Evolutionary conservation across 2,329 filamentous ascomycete genomes (phyloP), one percentile per base, ranked within the genome.

Genomic region (Penicillium sp.): DNA sequence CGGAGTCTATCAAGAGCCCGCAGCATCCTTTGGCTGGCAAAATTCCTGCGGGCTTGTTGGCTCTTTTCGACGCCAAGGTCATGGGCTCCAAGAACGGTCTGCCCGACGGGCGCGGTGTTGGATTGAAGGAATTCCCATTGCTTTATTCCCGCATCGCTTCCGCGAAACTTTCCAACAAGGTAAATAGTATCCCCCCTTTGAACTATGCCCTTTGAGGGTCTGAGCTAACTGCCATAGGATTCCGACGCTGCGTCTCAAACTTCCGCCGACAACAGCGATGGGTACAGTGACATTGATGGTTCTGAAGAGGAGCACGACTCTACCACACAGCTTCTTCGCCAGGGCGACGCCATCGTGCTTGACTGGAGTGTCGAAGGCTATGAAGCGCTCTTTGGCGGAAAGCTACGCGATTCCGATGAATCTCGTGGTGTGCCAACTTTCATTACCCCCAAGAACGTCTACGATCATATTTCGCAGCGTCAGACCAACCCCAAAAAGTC

Each of bases 301-400:
- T 63, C 65, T 38, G 52, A 57, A 8, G 2, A 13, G n/a, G 34
- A 51, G 45, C 10, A 42, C 46, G 22, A 55, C 48, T 18, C 60
- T 31, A 54, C 49, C 56, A 42, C 49, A 58, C 65, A 88, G 0
- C 77, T 96, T 39, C 83, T 97, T 61, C 85, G 89, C 34, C 83
- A 93, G 24, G 88, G 90, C 47, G 94, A 99, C 72, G 90, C 85
- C 22, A 86, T 99, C 45, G 80, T 97, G 5, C 83, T 97, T 10
- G 92, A 97, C 64, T 99, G 93, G 92, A 84, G 80, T 42, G 78
- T 85, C 7, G 80, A 87, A 7, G 86, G 86, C 5, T 89, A 85
- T 69, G 86, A 93, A 16, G 78, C 79, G 14, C 79, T 96, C 21
- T 97, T 96, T 67, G 63, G 67, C 52, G 59, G 63, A 31, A 68